Evolutionary conservation across 2,329 filamentous ascomycete genomes (phyloP).

Genomic region (Alternaria conjuncta): DNA sequence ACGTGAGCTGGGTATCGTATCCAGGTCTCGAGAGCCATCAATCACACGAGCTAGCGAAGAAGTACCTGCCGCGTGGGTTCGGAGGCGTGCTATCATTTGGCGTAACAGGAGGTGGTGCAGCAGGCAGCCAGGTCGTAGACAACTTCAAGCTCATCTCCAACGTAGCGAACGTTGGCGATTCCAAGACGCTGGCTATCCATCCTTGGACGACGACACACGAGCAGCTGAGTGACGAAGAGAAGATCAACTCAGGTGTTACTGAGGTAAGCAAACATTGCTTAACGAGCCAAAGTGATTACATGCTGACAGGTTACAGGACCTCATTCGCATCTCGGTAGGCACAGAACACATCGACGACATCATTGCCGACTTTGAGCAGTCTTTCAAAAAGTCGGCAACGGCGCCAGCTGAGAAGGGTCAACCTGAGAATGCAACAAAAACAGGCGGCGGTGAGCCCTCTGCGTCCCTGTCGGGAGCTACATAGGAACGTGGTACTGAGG

Average conservation of each 20-base stretch:
- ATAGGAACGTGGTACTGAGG: constrained; percentile 7
- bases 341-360: constrained; percentile 98
- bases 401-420: constrained; percentile 50
- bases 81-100: constrained; percentile 94
- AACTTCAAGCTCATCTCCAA: constrained; percentile 95
- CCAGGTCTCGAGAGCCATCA: constrained; percentile 84
- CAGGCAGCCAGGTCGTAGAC: constrained; percentile 88
- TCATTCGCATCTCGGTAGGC: constrained; percentile 93
- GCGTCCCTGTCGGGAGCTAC: constrained; percentile 41
- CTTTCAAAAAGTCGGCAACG: constrained; percentile 68
- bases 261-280: constrained; percentile 57
- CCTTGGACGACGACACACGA: constrained; percentile 96
- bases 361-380: constrained; percentile 92
- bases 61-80: constrained; percentile 82
- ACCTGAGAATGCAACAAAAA: constrained; percentile 41
- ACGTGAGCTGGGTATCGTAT: constrained; percentile 94
- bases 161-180: constrained; percentile 93
- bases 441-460: constrained; percentile 30
- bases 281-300: background rate
- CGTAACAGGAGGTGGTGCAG: constrained; percentile 84
- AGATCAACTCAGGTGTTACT: constrained; percentile 79
- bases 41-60: constrained; percentile 81
- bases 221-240: constrained; percentile 85
- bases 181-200: constrained; percentile 93
- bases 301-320: constrained; percentile 62